phyloP scores from a whole-genome alignment of 225 moss, liverwort and hornwort genomes.

The Pseudoscleropodium purum region DNA sequence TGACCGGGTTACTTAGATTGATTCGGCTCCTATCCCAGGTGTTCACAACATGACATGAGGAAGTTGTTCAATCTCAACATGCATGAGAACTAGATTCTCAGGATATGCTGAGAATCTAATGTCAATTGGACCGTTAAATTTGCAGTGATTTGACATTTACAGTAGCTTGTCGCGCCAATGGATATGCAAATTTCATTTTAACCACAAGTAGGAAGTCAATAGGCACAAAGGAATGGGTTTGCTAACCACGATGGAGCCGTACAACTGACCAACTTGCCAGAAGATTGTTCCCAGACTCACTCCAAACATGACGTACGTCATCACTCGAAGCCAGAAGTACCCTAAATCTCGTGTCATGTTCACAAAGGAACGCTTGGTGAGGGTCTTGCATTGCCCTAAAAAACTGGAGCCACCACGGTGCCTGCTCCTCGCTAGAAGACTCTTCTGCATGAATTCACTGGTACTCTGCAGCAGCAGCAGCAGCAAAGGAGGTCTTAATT shows the following conservation, averaged over 20 bases:
- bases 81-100: background rate
- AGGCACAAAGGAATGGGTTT: background rate
- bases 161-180: background rate
- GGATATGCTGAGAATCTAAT: too few species aligned
- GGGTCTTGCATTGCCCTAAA: slow-evolving; percentile 15
- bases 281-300: slow-evolving; percentile 41
- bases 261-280: slow-evolving; percentile 22
- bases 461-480: background rate
- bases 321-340: slow-evolving; percentile 53
- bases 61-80: background rate
- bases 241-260: slow-evolving; percentile 38
- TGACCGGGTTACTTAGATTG: background rate
- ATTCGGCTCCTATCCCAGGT: background rate
- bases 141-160: background rate
- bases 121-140: background rate
- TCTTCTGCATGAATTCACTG: background rate
- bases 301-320: slow-evolving; percentile 23
- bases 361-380: slow-evolving; percentile 39
- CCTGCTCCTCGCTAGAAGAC: background rate
- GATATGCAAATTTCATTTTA: too few species aligned
- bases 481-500: background rate
- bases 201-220: background rate
- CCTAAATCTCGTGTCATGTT: slow-evolving; percentile 48
- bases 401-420: slow-evolving; percentile 14
- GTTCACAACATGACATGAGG: too few species aligned